Base-by-base conservation (phyloP, 2,329 filamentous ascomycete species). In the Coniella vitis region DNA sequence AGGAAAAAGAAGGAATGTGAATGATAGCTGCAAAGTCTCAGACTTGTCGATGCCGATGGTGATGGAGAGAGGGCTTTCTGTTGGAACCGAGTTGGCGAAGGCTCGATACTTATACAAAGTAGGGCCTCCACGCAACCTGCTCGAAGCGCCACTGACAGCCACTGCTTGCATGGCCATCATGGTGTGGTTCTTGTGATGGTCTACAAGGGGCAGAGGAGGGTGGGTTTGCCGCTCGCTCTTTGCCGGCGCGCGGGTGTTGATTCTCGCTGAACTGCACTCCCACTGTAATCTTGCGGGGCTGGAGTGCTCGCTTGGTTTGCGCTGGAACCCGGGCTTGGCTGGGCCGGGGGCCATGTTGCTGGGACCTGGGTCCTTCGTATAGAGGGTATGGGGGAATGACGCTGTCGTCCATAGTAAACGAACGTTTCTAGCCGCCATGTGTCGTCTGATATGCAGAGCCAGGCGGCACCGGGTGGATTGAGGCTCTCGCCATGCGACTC, bases 261-360 rank as follows among this genome's bases (percentile, higher is more conserved):
- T 29, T 40, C 16, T 36, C 43, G 34, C 12, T 14, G 37, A 21
- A 38, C 36, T 31, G 38, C 38, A 17, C 50, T 46, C 17, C 42
- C 46, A 49, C 50, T 49, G 50, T 34, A 52, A 52, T 52, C 22
- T 52, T 49, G 37, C 34, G 39, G 16, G n/a, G 39, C 39, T 29
- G 50, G 47, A 14, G 29, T 34, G 38, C 14, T 22, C n/a, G 31
- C 34, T 49, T 22, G 34, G 14, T 46, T 31, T 3, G 22, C 29
- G 21, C 34, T 35, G 41, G 41, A 49, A 41, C 31, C 38, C 34
- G 21, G 32, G 32, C 22, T 38, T 34, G 3, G 37, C 47, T 31
- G 29, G 3, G 21, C 17, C 16, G 20, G 21, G 19, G 25, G 32
- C 10, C 25, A 5, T 29, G 25, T 34, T 34, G 20, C 17, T 32